phyloP scores from a whole-genome alignment of 768 basidiomycete species.

The Mycena maculata region DNA sequence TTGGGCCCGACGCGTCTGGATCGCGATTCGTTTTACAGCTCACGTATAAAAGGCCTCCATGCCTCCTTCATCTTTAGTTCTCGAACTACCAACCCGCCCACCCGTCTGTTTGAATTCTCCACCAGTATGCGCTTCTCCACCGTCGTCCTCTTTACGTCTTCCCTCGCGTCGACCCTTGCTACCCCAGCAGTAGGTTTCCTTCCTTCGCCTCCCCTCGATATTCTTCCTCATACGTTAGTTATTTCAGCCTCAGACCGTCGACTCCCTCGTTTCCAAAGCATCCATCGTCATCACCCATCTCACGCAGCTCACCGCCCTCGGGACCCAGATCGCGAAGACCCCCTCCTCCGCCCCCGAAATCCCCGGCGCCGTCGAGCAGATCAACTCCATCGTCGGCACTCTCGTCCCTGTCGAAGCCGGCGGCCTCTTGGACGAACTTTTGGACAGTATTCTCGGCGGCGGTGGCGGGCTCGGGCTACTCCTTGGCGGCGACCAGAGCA shows the following conservation, averaged over 20 bases:
- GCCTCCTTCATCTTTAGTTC: not conserved
- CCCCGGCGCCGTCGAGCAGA: not conserved
- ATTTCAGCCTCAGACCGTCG: not conserved
- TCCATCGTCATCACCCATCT: not conserved
- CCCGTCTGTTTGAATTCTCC: not conserved
- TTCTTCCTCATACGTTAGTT: not conserved
- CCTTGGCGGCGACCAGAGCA: constrained; percentile 3
- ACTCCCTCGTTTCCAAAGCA: constrained; percentile 3
- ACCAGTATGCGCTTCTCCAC: constrained; percentile 23
- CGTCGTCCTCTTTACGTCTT: constrained; percentile 23
- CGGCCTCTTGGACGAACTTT: constrained; percentile 7
- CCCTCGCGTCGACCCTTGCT: constrained; percentile 19
- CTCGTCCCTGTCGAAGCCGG: constrained; percentile 9
- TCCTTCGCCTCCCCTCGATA: not conserved
- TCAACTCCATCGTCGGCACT: constrained; percentile 1
- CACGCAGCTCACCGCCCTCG: constrained; percentile 12
- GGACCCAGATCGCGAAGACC: not conserved
- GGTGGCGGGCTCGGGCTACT: not conserved
- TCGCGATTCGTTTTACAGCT: not conserved
- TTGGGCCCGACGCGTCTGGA: constrained; percentile 3
- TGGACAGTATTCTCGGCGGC: constrained; percentile 17
- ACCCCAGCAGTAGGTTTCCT: constrained; percentile 3
- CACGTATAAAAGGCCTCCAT: constrained; percentile 8
- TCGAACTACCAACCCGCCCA: not conserved
- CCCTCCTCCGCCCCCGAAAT: not conserved